phyloP scores from a whole-genome alignment of 768 basidiomycete species.

The Chlorophyllum brunneum region DNA sequence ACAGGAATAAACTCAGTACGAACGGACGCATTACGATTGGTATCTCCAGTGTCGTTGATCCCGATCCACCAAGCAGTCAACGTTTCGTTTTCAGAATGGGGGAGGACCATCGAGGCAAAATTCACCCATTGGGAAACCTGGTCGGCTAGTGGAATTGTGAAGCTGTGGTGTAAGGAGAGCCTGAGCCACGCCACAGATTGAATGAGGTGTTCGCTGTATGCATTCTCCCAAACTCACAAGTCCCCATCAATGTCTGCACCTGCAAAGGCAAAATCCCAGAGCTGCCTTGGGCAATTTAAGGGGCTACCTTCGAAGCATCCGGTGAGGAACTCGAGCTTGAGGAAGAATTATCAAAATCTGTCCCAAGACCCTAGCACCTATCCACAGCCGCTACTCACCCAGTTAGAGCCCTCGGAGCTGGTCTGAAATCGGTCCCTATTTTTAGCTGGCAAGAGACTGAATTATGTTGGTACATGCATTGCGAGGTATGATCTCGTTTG shows the following conservation, averaged over 20 bases:
- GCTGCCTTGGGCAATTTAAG: conserved; percentile 36
- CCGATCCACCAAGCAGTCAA: conserved; percentile 57
- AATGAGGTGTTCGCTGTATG: no score
- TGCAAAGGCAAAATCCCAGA: conserved; percentile 57
- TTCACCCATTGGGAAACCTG: conserved; percentile 47
- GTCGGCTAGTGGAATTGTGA: conserved; percentile 42
- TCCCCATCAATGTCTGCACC: conserved; percentile 42
- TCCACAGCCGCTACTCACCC: conserved; percentile 28
- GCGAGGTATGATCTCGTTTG: conserved; percentile 40
- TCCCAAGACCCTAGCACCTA: no score
- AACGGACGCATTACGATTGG: conserved; percentile 35
- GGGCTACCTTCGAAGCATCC: conserved; percentile 46
- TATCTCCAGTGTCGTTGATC: conserved; percentile 56
- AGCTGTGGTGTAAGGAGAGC: conserved; percentile 44
- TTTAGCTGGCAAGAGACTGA: background rate
- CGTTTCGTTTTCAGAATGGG: conserved; percentile 38
- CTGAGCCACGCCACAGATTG: conserved; percentile 18
- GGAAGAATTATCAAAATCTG: no score
- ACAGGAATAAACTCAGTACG: background rate
- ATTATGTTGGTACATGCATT: conserved; percentile 29
- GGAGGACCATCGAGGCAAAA: conserved; percentile 40
- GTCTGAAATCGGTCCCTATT: conserved; percentile 31
- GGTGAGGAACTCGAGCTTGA: conserved; percentile 48
- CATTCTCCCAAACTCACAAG: conserved; percentile 24
- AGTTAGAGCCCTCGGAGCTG: conserved; percentile 51